A percentile compares a stretch with the other conserved stretches of the same genome.
These are phyloP conservation scores for Guyanaporus albipodus DNA, from an alignment of 768 basidiomycete genomes.

Conservation along the genomic window DNA sequence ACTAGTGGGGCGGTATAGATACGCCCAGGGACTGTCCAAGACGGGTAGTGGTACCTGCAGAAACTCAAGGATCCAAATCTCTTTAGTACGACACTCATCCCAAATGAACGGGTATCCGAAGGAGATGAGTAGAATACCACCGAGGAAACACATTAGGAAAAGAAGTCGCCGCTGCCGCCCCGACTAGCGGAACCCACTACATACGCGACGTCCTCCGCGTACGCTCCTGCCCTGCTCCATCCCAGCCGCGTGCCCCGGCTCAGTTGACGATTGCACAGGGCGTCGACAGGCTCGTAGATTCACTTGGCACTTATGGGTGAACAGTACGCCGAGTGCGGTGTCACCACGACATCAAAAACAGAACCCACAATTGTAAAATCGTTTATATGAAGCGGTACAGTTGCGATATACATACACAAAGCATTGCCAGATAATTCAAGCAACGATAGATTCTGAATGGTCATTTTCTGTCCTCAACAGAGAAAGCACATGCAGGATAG, in stretches of 20 bases:
- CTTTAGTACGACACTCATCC: constrained; percentile 86
- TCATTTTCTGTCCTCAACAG: neutral
- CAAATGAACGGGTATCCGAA: constrained; percentile 93
- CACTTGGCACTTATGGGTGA: constrained; percentile 80
- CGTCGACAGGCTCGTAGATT: constrained; percentile 72
- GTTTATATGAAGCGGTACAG: too few species aligned
- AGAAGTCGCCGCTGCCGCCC: too few species aligned
- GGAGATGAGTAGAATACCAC: constrained; percentile 90
- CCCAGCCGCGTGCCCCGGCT: too few species aligned
- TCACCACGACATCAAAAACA: constrained; percentile 24
- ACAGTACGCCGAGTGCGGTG: constrained; percentile 79
- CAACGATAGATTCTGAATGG: too few species aligned
- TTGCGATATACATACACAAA: too few species aligned
- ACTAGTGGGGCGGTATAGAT: neutral
- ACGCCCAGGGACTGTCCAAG: neutral
- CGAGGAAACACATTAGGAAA: constrained; percentile 83
- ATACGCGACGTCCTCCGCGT: too few species aligned
- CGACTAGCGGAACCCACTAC: too few species aligned
- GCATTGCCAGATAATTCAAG: too few species aligned
- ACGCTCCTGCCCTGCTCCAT: too few species aligned
- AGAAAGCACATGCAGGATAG: constrained; percentile 1
- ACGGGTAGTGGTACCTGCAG: constrained; percentile 65
- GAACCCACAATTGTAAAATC: constrained; percentile 26
- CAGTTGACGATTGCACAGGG: too few species aligned
- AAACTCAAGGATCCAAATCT: constrained; percentile 96